phyloP scores from a whole-genome alignment of 768 basidiomycete genomes.

The Rhodotorula babjevae region DNA sequence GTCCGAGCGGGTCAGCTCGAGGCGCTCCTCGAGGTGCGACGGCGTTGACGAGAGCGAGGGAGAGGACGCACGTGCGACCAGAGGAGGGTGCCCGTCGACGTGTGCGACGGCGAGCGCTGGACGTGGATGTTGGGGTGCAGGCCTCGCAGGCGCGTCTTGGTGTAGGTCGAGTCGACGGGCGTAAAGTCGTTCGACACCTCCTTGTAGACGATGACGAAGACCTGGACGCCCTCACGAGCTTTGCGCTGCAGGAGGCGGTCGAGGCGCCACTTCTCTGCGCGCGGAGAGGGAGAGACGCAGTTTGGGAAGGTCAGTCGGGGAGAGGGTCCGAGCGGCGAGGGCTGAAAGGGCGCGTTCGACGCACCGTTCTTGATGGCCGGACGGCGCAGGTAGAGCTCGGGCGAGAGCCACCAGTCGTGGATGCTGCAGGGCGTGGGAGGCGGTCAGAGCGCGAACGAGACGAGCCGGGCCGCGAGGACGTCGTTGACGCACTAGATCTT shows the following conservation, averaged over 20 bases:
- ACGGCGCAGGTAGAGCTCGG: conserved; percentile 68
- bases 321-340: too few species aligned
- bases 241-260: conserved; percentile 82
- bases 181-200: conserved; percentile 95
- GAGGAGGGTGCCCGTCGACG: conserved; percentile 93
- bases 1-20: too few species aligned
- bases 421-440: conserved; percentile 63
- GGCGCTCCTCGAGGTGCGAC: neutral
- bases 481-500: conserved; percentile 34
- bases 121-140: conserved; percentile 83
- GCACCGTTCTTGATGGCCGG: conserved; percentile 72
- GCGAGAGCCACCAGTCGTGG: conserved; percentile 97
- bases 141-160: conserved; percentile 71
- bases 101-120: conserved; percentile 94
- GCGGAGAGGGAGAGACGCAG: neutral
- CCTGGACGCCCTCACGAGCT: conserved; percentile 90
- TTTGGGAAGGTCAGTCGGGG: neutral
- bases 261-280: conserved; percentile 53
- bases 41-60: neutral
- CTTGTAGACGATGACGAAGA: conserved; percentile 79
- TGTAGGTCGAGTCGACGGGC: conserved; percentile 57
- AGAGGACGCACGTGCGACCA: conserved; percentile 81
- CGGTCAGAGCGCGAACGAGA: neutral
- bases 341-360: neutral
- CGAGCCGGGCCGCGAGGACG: neutral